Evolutionary conservation across 352 stramenopile species (phyloP).

Genomic region (Aphanomyces euteiches): DNA sequence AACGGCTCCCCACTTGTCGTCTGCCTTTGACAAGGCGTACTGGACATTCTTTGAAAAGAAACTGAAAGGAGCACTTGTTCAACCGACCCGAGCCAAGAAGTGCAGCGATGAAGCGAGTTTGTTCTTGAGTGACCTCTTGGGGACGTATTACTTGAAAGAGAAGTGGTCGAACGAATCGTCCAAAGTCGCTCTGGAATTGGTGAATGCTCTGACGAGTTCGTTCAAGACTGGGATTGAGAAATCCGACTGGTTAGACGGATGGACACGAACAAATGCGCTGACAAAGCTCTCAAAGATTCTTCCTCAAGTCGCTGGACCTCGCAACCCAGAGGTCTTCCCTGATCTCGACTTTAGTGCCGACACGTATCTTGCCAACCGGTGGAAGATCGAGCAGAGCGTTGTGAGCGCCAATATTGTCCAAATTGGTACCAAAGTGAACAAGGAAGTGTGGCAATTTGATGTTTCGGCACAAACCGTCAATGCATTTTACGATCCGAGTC

Average conservation of each 20-base stretch:
- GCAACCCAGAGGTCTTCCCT: neutral
- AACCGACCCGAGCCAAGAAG: slow-evolving; percentile 87
- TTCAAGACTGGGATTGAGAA: slow-evolving; percentile 76
- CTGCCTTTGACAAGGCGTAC: slow-evolving; percentile 74
- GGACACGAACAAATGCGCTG: slow-evolving; percentile 71
- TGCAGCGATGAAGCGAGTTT: slow-evolving; percentile 73
- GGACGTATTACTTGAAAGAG: slow-evolving; percentile 37
- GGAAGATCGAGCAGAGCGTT: neutral
- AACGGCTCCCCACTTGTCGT: slow-evolving; percentile 41
- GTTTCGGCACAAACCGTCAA: slow-evolving; percentile 84
- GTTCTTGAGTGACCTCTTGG: slow-evolving; percentile 67
- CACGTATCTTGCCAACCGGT: neutral
- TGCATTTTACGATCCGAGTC: slow-evolving; percentile 62
- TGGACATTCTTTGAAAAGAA: slow-evolving; percentile 87
- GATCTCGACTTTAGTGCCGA: neutral
- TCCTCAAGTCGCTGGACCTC: neutral
- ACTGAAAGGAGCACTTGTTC: slow-evolving; percentile 77
- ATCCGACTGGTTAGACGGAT: slow-evolving; percentile 87
- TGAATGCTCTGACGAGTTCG: slow-evolving; percentile 77
- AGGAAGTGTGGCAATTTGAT: slow-evolving; percentile 77
- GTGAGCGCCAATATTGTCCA: neutral
- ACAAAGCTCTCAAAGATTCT: slow-evolving; percentile 67
- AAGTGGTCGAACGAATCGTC: neutral
- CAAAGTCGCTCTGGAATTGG: slow-evolving; percentile 64
- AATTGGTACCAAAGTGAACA: slow-evolving; percentile 34